Conservation (phyloP, 345 rosid species). For the Dipteronia dyeriana region DNA sequence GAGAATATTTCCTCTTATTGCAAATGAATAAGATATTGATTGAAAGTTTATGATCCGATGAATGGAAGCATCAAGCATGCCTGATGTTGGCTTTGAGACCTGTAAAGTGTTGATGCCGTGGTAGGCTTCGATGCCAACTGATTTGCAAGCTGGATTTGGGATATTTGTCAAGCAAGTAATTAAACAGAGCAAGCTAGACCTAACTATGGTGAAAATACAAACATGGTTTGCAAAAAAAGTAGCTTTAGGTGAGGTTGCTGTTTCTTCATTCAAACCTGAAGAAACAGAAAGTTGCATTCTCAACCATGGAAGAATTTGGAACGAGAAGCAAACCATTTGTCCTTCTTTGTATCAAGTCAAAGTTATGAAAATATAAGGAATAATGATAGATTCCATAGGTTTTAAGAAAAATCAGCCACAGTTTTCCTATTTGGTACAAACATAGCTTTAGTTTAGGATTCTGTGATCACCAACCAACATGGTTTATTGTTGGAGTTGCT, state of each 20-base stretch:
- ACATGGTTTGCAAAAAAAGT: not conserved
- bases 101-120: not conserved
- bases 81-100: not conserved
- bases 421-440: not conserved
- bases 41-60: not conserved
- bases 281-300: not conserved
- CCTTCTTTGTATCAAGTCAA: not conserved
- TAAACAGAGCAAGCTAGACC: not conserved
- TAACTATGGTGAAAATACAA: not conserved
- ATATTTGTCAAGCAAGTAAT: constrained; percentile 1
- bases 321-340: not conserved
- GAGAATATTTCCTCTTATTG: constrained; percentile 12
- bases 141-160: not conserved
- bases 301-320: constrained; percentile 1
- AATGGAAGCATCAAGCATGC: not conserved
- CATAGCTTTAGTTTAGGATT: not conserved
- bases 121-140: no score
- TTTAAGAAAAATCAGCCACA: not conserved
- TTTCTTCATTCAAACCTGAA: not conserved
- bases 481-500: not conserved
- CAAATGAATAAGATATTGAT: constrained; percentile 6
- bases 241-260: not conserved
- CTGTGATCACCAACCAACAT: not conserved
- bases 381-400: not conserved
- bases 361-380: not conserved